Conservation (phyloP, 768 basidiomycete species). For the Lactifluus echinatus region DNA sequence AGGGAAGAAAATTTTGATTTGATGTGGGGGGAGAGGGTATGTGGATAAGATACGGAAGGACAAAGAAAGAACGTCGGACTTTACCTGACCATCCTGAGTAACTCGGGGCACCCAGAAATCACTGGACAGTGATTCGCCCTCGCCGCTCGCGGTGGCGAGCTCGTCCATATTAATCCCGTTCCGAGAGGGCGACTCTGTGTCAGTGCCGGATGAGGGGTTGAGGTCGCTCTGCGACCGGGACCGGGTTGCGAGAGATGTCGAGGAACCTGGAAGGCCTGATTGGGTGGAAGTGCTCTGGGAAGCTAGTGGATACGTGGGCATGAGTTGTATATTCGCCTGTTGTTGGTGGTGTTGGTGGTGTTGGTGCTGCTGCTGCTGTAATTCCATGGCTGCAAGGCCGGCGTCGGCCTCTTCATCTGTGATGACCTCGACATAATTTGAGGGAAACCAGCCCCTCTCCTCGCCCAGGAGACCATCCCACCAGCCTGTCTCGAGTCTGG, state of each 20-base stretch:
- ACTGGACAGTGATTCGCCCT: conserved; percentile 35
- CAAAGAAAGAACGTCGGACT: conserved; percentile 24
- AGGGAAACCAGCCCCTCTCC: conserved; percentile 94
- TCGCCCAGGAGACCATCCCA: conserved; percentile 93
- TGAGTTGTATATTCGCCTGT: background rate
- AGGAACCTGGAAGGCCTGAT: conserved; percentile 34
- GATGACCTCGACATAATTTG: conserved; percentile 82
- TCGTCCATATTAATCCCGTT: conserved; percentile 31
- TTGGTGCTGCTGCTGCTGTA: conserved; percentile 18
- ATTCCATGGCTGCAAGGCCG: conserved; percentile 45
- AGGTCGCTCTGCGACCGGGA: conserved; percentile 37
- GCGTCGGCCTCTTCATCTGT: conserved; percentile 74
- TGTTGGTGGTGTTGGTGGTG: conserved; percentile 5
- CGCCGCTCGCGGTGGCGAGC: conserved; percentile 24
- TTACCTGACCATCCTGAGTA: conserved; percentile 73
- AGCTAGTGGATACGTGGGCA: conserved; percentile 15
- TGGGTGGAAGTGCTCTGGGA: conserved; percentile 23
- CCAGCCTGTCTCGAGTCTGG: conserved; percentile 90
- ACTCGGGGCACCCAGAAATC: conserved; percentile 92
- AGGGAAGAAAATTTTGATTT: background rate
- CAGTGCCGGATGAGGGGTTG: conserved; percentile 47
- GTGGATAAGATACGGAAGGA: background rate
- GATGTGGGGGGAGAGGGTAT: background rate
- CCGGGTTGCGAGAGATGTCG: background rate
- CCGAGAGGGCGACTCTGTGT: conserved; percentile 27